Percentiles rank a stretch among this genome's conserved stretches.
Conservation (phyloP, 441 rosid species). For the Croton laevigatus region DNA sequence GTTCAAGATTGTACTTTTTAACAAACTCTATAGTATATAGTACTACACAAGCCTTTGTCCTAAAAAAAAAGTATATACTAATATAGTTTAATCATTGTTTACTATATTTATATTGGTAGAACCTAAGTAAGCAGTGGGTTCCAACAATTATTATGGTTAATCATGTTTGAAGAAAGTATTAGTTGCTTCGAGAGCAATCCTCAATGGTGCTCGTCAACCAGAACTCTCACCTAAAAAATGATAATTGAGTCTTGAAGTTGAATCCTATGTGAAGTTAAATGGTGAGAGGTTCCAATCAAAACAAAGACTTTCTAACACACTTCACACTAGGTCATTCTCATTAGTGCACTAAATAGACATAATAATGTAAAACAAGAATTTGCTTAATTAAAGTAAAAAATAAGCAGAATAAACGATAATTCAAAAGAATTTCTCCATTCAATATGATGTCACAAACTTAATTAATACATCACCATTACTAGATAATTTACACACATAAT, state of each 20-base stretch:
- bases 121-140: no score
- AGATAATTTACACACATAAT: slow-evolving; percentile 40
- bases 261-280: not conserved
- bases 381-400: not conserved
- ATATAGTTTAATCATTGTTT: no score
- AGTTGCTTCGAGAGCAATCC: not conserved
- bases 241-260: not conserved
- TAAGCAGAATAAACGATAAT: not conserved
- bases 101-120: no score
- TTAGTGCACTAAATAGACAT: not conserved
- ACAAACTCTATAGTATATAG: no score
- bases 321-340: not conserved
- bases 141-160: no score
- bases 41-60: no score
- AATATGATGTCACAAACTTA: slow-evolving; percentile 17
- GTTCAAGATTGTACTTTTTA: no score
- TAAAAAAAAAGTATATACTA: no score
- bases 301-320: not conserved
- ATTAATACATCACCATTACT: slow-evolving; percentile 5
- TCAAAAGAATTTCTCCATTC: slow-evolving; percentile 23
- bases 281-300: not conserved
- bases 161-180: not conserved
- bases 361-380: not conserved
- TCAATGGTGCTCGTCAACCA: no score
- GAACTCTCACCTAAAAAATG: no score